These are phyloP conservation scores for Chlamydomonas reinhardtii DNA, from an alignment of 163 green algal species.

Conservation along the genomic window DNA sequence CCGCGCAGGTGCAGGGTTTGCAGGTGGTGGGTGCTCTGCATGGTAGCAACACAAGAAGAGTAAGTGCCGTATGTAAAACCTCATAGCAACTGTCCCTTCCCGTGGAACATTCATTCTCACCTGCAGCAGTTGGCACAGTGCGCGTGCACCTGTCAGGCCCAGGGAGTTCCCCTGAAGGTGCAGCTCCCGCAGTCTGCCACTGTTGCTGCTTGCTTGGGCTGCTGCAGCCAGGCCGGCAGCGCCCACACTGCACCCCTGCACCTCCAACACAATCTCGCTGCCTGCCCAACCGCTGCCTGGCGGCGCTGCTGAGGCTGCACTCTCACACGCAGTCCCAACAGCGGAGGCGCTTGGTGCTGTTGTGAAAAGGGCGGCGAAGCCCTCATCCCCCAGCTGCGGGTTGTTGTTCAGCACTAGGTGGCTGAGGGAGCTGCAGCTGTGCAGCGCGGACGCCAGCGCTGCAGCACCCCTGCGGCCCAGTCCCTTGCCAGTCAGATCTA, in stretches of 20 bases:
- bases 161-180: conserved; percentile 66
- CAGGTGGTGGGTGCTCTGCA: conserved; percentile 3
- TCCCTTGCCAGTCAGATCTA: conserved; percentile 65
- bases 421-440: background rate
- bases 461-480: background rate
- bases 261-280: conserved; percentile 8
- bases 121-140: conserved; percentile 40
- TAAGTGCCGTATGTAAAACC: background rate
- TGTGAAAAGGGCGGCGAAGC: background rate
- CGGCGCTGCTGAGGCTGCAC: background rate
- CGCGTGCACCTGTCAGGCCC: conserved; percentile 27
- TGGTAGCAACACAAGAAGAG: background rate
- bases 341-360: no score
- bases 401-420: conserved; percentile 25
- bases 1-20: conserved; percentile 52
- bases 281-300: background rate
- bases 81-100: background rate
- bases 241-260: conserved; percentile 17
- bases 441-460: conserved; percentile 10
- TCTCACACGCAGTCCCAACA: background rate
- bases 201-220: background rate
- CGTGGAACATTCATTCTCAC: background rate
- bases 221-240: background rate
- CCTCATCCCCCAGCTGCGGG: background rate
- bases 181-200: conserved; percentile 47